These are phyloP conservation scores for Solanum hybrid DNA, from an alignment of 305 asterid genomes.

Conservation along the genomic window DNA sequence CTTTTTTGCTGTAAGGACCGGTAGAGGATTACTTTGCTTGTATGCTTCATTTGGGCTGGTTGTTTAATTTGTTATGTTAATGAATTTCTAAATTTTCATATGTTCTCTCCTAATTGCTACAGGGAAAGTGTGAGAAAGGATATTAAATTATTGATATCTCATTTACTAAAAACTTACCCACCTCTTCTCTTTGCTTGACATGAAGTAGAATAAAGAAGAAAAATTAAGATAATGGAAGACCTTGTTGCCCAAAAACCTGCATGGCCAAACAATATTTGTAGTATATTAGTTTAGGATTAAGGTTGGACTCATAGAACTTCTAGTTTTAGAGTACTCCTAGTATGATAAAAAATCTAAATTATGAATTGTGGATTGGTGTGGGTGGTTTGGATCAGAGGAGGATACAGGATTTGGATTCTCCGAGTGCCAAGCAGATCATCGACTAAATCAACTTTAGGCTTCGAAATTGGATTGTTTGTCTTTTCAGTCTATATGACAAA, in stretches of 20 bases:
- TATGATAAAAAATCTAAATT: background rate
- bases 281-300: background rate
- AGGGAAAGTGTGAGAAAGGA: background rate
- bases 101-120: background rate
- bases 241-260: background rate
- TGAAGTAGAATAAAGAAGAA: background rate
- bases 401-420: background rate
- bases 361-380: background rate
- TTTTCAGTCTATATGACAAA: background rate
- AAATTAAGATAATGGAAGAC: background rate
- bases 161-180: background rate
- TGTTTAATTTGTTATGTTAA: background rate
- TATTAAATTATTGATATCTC: background rate
- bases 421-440: background rate
- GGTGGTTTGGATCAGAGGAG: background rate
- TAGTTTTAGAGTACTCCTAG: background rate
- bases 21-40: background rate
- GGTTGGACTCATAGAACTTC: background rate
- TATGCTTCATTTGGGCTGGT: background rate
- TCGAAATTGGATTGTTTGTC: background rate
- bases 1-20: background rate
- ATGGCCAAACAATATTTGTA: background rate
- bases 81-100: background rate
- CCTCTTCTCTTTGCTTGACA: background rate
- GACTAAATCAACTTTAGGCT: background rate